Percentiles rank a stretch among this genome's conserved stretches.
Conservation (phyloP, 1,284 basidiomycete species). For the Leccinum fuscescens region DNA sequence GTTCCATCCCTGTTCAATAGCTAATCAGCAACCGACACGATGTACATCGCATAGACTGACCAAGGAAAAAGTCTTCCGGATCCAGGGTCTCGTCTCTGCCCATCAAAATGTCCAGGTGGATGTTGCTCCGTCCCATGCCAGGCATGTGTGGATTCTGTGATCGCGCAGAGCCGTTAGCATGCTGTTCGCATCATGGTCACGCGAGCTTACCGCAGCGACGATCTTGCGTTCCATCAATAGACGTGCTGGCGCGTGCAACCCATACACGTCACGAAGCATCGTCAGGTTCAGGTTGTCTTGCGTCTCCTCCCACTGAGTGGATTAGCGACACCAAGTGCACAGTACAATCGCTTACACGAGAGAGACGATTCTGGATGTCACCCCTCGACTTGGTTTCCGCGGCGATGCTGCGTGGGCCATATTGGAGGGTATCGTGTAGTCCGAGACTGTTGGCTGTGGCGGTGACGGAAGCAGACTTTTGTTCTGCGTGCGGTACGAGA, state of each 20-base stretch:
- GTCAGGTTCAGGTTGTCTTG: slow-evolving; percentile 87
- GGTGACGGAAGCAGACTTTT: slow-evolving; percentile 64
- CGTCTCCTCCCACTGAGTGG: slow-evolving; percentile 84
- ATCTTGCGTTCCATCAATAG: slow-evolving; percentile 93
- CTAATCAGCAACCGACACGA: slow-evolving; percentile 5
- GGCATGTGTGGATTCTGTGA: slow-evolving; percentile 64
- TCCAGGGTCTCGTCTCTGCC: slow-evolving; percentile 85
- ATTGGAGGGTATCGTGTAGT: slow-evolving; percentile 74
- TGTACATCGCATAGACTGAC: slow-evolving; percentile 41
- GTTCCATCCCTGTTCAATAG: slow-evolving; percentile 49
- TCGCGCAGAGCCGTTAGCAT: slow-evolving; percentile 1
- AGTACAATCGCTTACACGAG: slow-evolving; percentile 50
- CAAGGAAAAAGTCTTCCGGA: slow-evolving; percentile 69
- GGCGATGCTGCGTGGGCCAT: slow-evolving; percentile 74
- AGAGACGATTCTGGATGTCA: slow-evolving; percentile 60
- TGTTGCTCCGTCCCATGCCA: slow-evolving; percentile 64
- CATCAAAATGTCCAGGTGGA: slow-evolving; percentile 89
- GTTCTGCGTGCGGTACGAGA: slow-evolving; percentile 56
- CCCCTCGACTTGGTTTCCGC: slow-evolving; percentile 61
- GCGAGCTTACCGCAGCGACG: slow-evolving; percentile 58
- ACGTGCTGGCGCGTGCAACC: slow-evolving; percentile 86
- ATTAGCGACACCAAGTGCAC: neutral
- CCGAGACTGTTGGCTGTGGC: slow-evolving; percentile 72
- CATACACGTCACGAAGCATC: slow-evolving; percentile 82
- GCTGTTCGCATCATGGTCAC: neutral